Evolutionary conservation across 1,139 yeast species (phyloP).

Genomic region (Lodderomyces orthopsilosis): DNA sequence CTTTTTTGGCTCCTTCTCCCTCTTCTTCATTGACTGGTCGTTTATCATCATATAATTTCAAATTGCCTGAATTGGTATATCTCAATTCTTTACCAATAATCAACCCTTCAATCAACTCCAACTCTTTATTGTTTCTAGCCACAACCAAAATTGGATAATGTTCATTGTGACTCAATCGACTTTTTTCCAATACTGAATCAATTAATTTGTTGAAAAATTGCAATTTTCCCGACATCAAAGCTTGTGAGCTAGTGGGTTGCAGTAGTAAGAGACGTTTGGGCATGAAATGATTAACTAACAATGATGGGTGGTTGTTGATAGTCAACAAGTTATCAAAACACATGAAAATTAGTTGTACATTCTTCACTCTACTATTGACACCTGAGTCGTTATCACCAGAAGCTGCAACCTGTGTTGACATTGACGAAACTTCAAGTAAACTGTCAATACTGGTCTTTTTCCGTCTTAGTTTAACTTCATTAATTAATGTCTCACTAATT

Average conservation of each 20-base stretch:
- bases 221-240: conserved; percentile 58
- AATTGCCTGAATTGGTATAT: conserved; percentile 60
- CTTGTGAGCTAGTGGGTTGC: conserved; percentile 59
- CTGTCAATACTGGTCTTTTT: conserved; percentile 37
- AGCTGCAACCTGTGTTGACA: conserved; percentile 10
- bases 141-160: conserved; percentile 43
- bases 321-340: conserved; percentile 50
- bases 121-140: conserved; percentile 61
- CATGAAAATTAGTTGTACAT: conserved; percentile 18
- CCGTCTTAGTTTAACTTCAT: conserved; percentile 23
- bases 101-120: conserved; percentile 68
- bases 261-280: conserved; percentile 63
- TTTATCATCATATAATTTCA: conserved; percentile 51
- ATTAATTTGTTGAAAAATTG: conserved; percentile 51
- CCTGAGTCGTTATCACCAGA: conserved; percentile 2
- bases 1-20: not conserved
- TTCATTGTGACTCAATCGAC: conserved; percentile 13
- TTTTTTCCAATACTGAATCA: conserved; percentile 23
- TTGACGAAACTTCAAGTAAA: conserved; percentile 21
- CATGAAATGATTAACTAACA: conserved; percentile 71
- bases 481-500: conserved; percentile 45
- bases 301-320: conserved; percentile 61
- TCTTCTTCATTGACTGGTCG: conserved; percentile 6
- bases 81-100: conserved; percentile 58
- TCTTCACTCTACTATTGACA: conserved; percentile 8